A percentile compares a stretch with the other conserved stretches of the same genome.
phyloP scores from a whole-genome alignment of 371 early-diverging fungal species.

The Apophysomyces variabilis region DNA sequence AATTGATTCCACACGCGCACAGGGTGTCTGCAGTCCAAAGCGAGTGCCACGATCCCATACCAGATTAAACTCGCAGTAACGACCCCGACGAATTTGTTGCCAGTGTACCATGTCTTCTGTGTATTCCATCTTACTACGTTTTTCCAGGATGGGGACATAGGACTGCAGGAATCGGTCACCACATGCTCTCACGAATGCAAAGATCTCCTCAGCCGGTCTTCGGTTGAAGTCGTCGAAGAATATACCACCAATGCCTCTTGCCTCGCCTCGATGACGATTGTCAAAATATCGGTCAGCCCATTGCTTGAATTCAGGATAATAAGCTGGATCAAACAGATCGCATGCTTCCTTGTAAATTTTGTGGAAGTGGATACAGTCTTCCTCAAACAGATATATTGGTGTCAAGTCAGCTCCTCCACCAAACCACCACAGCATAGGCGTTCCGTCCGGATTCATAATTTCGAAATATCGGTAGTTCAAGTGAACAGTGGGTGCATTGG shows the following conservation, averaged over 20 bases:
- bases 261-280: conserved; percentile 77
- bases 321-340: conserved; percentile 69
- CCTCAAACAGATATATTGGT: conserved; percentile 78
- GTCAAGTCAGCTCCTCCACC: conserved; percentile 90
- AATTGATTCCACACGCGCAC: conserved; percentile 87
- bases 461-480: conserved; percentile 98
- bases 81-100: conserved; percentile 88
- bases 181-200: conserved; percentile 70
- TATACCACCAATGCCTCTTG: conserved; percentile 87
- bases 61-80: conserved; percentile 91
- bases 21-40: conserved; percentile 87
- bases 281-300: conserved; percentile 89
- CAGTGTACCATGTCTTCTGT: conserved; percentile 72
- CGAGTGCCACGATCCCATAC: conserved; percentile 91
- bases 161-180: conserved; percentile 76
- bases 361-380: conserved; percentile 85
- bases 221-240: conserved; percentile 87
- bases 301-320: conserved; percentile 78
- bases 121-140: conserved; percentile 69
- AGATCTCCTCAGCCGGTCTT: conserved; percentile 68
- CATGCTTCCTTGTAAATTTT: conserved; percentile 77
- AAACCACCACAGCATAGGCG: conserved; percentile 82
- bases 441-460: conserved; percentile 64
- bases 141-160: conserved; percentile 78
- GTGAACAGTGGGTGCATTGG: conserved; percentile 94